phyloP scores from a whole-genome alignment of 2,329 filamentous ascomycete genomes.

The Colletotrichum simmondsii region DNA sequence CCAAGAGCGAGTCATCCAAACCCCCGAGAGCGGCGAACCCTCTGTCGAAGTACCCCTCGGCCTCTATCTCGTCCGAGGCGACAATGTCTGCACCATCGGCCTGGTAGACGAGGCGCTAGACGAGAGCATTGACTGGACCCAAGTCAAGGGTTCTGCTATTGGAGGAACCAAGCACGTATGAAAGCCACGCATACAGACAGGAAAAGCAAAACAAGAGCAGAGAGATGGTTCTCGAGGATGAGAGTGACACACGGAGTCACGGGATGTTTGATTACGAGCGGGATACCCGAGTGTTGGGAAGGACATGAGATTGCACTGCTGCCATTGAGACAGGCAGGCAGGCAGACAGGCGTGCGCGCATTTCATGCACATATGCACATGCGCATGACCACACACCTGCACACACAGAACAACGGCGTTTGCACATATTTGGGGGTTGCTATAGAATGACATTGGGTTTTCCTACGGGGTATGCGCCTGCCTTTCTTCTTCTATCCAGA shows the following conservation, averaged over 20 bases:
- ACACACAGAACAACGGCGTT: conserved; percentile 32
- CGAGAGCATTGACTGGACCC: conserved; percentile 89
- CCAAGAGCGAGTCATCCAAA: conserved; percentile 89
- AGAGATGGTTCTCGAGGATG: conserved; percentile 18
- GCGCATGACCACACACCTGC: neutral
- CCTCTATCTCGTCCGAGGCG: conserved; percentile 90
- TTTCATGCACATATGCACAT: neutral
- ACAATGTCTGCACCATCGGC: conserved; percentile 92
- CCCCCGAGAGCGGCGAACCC: conserved; percentile 82
- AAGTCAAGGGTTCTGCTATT: conserved; percentile 87
- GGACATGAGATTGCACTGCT: conserved; percentile 21
- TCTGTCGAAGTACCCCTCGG: conserved; percentile 86
- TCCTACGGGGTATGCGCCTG: conserved; percentile 34
- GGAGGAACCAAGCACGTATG: conserved; percentile 83
- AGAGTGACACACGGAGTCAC: conserved; percentile 20
- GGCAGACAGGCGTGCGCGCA: neutral
- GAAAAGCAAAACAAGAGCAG: neutral
- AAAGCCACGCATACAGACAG: neutral
- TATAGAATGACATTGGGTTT: conserved; percentile 37
- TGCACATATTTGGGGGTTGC: conserved; percentile 28
- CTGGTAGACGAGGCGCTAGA: conserved; percentile 92
- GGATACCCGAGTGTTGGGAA: conserved; percentile 32
- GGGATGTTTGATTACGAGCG: conserved; percentile 17
- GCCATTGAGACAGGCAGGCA: neutral
- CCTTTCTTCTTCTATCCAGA: conserved; percentile 27